A percentile compares a stretch with the other conserved stretches of the same genome.
Evolutionary conservation across 768 basidiomycete genomes (phyloP).

Genomic region (Podaxis sp.): DNA sequence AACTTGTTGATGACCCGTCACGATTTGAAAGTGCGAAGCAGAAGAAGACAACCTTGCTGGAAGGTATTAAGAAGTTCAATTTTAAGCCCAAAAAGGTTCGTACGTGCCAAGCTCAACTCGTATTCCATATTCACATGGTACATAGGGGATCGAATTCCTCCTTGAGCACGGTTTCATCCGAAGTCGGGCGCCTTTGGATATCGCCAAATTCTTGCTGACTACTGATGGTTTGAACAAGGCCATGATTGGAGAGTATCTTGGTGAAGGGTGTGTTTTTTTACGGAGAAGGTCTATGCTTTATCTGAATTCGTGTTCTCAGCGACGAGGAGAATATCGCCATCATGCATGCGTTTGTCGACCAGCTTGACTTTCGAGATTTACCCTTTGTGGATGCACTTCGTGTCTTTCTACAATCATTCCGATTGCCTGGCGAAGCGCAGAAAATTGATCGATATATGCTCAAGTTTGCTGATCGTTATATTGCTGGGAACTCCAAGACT

Average conservation of each 20-base stretch:
- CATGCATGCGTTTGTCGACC: constrained; percentile 98
- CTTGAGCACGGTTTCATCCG: constrained; percentile 86
- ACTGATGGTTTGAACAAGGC: constrained; percentile 94
- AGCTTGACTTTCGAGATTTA: constrained; percentile 79
- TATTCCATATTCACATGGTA: constrained; percentile 7
- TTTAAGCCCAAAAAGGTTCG: constrained; percentile 95
- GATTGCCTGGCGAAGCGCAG: constrained; percentile 94
- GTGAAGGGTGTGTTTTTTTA: constrained; percentile 75
- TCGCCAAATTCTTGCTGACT: constrained; percentile 81
- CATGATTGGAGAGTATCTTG: constrained; percentile 97
- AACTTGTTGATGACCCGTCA: constrained; percentile 84
- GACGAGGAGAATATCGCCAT: constrained; percentile 86
- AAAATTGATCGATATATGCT: constrained; percentile 99
- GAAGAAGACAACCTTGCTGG: constrained; percentile 90
- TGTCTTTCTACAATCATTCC: constrained; percentile 90
- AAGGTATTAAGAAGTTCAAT: constrained; percentile 97
- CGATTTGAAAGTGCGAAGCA: constrained; percentile 95
- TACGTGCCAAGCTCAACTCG: background rate
- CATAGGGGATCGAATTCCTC: constrained; percentile 85
- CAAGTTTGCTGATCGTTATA: constrained; percentile 97
- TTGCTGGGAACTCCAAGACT: constrained; percentile 81
- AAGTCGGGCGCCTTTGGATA: constrained; percentile 65
- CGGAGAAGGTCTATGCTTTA: background rate
- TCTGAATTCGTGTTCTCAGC: constrained; percentile 37
- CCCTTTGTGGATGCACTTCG: constrained; percentile 90